A percentile compares a stretch with the other conserved stretches of the same genome.
phyloP scores from a whole-genome alignment of 169 alveolate species.

The Plasmodium gonderi region DNA sequence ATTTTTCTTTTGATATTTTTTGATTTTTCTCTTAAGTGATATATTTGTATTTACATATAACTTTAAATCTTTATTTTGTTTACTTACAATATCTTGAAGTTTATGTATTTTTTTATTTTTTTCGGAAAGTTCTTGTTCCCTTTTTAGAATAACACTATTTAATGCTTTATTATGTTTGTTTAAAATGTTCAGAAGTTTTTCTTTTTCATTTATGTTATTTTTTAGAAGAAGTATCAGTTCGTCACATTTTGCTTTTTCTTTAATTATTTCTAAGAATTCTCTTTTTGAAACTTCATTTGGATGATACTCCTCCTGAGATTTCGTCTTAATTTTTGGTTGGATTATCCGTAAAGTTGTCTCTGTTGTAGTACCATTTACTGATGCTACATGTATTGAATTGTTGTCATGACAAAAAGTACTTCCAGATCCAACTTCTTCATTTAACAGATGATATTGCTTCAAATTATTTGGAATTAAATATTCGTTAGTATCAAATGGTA shows the following conservation, averaged over 20 bases:
- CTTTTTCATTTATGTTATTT: constrained; percentile 45
- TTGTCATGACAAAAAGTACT: background rate
- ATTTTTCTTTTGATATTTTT: constrained; percentile 10
- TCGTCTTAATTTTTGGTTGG: background rate
- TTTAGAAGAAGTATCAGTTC: constrained; percentile 33
- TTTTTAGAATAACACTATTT: background rate
- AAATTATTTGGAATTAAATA: background rate
- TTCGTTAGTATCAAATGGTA: background rate
- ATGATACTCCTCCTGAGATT: background rate
- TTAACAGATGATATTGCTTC: background rate
- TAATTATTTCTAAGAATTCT: constrained; percentile 22
- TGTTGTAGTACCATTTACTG: background rate
- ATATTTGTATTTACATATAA: constrained; percentile 13
- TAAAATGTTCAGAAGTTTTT: constrained; percentile 17
- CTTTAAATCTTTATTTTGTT: constrained; percentile 12
- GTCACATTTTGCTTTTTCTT: constrained; percentile 21
- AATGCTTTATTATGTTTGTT: constrained; percentile 33
- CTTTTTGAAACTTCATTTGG: background rate
- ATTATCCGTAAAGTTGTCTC: background rate
- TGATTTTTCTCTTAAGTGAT: constrained; percentile 12
- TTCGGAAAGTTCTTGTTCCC: constrained; percentile 15
- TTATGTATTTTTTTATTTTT: constrained; percentile 14
- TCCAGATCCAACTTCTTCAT: background rate
- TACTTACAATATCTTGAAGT: constrained; percentile 12
- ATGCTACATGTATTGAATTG: background rate